Evolutionary conservation across 305 asterid genomes (phyloP), one percentile per base, ranked within the genome.

Genomic region (Fraxinus platypoda): DNA sequence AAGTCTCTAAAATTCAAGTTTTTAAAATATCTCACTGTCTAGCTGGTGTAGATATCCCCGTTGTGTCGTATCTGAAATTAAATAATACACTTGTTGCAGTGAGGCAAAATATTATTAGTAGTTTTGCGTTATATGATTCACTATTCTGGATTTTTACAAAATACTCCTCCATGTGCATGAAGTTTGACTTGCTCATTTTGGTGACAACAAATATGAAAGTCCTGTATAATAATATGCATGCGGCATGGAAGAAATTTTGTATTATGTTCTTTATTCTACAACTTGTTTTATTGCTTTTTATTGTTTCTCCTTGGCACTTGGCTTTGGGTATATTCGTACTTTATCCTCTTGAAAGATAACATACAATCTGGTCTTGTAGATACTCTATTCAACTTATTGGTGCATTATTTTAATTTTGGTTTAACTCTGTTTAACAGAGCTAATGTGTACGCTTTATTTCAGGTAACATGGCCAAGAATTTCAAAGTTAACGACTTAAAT

Each of bases 401-500:
- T 34, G 59, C 34, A 75, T 71, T 57, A 25, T 83, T 76, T 26
- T 64, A 68, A 71, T 34, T 71, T 84, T 57, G 83, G 43, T 34
- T 49, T 12, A 7, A 59, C 49, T 76, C 35, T 71, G 25, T 54
- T 72, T 88, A 35, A 25, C 33, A 43, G 59, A 62, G 66, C 34
- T n/a, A 75, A 37, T 49, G 8, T 31, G 43, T 78, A 30, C 82
- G 71, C 35, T 25, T 75, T 79, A 54, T 84, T 78, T 75, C 94
- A 90, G 98, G 93, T 73, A 89, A 86, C 81, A 34, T 81, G 30
- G 82, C 87, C 25, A 89, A 80, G 74, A 82, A 62, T 59, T 91
- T 83, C 46, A 94, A 91, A 84, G 94, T 91, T 4, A 2, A 38
- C 1, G 96, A 94, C 92, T 84, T 94, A 57, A 94, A 94, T 82